Percentiles rank a stretch among this genome's conserved stretches.
phyloP scores from a whole-genome alignment of 257 asterid species.

The Euphrasia confusa region DNA sequence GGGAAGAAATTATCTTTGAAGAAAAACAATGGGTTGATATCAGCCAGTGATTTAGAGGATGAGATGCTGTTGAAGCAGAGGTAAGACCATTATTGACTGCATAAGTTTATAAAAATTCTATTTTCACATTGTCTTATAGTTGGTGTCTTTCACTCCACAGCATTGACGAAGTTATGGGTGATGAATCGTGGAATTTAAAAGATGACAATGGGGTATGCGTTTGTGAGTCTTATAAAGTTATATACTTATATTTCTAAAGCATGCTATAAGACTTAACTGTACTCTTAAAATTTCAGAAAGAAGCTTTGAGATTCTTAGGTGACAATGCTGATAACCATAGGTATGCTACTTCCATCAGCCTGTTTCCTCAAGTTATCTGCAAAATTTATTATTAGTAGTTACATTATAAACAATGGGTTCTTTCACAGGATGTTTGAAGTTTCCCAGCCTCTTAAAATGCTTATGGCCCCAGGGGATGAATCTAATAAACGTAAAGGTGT shows the following conservation, averaged over 20 bases:
- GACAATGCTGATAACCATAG: constrained; percentile 52
- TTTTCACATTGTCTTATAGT: constrained; percentile 21
- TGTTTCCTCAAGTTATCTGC: constrained; percentile 20
- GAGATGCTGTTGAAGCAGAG: constrained; percentile 89
- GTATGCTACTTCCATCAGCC: constrained; percentile 34
- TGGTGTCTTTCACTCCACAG: constrained; percentile 47
- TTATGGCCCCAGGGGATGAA: constrained; percentile 68
- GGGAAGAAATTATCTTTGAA: constrained; percentile 59
- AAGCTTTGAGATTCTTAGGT: constrained; percentile 34
- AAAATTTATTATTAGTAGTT: constrained; percentile 10
- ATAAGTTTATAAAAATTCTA: neutral
- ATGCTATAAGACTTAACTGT: constrained; percentile 20
- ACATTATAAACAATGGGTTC: constrained; percentile 25
- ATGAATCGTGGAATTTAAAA: constrained; percentile 59
- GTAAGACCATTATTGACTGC: constrained; percentile 37
- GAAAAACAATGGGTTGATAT: constrained; percentile 54
- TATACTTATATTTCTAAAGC: constrained; percentile 23
- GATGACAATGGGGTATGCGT: constrained; percentile 50
- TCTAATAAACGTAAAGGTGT: constrained; percentile 68
- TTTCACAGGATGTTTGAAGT: constrained; percentile 58
- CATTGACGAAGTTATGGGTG: constrained; percentile 75
- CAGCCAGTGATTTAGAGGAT: constrained; percentile 57
- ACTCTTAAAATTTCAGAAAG: constrained; percentile 49
- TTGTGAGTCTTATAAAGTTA: constrained; percentile 11
- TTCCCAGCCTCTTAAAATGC: constrained; percentile 65